A percentile compares a stretch with the other conserved stretches of the same genome.
phyloP scores from a whole-genome alignment of 176 grass and related monocot genomes.

The Oryza glumipatula region DNA sequence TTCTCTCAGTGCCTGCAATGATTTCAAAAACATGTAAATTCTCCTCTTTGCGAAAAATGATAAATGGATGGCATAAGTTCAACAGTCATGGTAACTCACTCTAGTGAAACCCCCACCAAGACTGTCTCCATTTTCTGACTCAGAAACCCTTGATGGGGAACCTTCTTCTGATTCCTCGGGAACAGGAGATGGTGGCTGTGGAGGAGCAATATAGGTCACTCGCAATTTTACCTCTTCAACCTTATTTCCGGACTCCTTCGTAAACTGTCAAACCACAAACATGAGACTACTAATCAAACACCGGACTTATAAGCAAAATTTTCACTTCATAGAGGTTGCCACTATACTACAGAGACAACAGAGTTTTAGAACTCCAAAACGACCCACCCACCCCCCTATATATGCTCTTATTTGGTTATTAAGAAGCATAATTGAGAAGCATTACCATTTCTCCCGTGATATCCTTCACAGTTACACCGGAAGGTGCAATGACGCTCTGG shows the following conservation, averaged over 20 bases:
- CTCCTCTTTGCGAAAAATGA: neutral
- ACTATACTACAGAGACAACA: neutral
- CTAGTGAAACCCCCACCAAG: slow-evolving; percentile 53
- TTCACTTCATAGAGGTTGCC: slow-evolving; percentile 1
- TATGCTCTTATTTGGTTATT: slow-evolving; percentile 2
- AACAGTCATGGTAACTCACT: slow-evolving; percentile 56
- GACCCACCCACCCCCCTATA: neutral
- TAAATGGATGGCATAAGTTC: slow-evolving; percentile 28
- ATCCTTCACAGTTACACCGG: slow-evolving; percentile 57
- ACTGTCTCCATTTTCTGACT: slow-evolving; percentile 58
- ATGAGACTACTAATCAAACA: neutral
- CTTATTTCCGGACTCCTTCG: slow-evolving; percentile 64
- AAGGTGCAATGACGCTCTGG: slow-evolving; percentile 56
- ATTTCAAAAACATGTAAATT: slow-evolving; percentile 33
- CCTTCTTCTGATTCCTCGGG: slow-evolving; percentile 90
- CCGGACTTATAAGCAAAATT: neutral
- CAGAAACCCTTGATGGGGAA: slow-evolving; percentile 67
- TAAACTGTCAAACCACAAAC: slow-evolving; percentile 55
- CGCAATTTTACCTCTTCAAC: slow-evolving; percentile 77
- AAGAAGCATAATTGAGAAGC: slow-evolving; percentile 13
- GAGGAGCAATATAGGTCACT: slow-evolving; percentile 79
- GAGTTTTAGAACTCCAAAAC: slow-evolving; percentile 9
- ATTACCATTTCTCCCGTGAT: slow-evolving; percentile 64
- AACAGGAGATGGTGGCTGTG: slow-evolving; percentile 88
- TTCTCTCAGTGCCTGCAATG: slow-evolving; percentile 58